Evolutionary conservation across 345 rosid species (phyloP), one percentile per base, ranked within the genome.

Genomic region (Corchorus olitorius): DNA sequence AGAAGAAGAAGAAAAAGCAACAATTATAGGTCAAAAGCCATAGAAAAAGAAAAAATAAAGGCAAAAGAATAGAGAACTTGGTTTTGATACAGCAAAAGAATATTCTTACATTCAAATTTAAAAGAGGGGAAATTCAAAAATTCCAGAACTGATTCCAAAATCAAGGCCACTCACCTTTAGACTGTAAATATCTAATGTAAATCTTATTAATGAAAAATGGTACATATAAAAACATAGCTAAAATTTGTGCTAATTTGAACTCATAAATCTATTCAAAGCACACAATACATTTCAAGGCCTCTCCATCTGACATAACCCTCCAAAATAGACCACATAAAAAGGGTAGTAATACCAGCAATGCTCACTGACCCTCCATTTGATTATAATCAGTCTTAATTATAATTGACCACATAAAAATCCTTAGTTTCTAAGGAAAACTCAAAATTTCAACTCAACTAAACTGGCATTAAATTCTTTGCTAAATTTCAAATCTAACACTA

Each of bases 31-130:
- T 70, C 52, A 58, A 77, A 76, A 77, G 80, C 73, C 76, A 70
- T 52, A 34, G 46, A 52, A 52, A 17, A 39, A 6, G 4, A 11
- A 59, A 59, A 11, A 11, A 3, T 9, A 0, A 27, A 10, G 34
- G 60, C 16, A 70, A 70, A 70, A 52, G 46, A 33, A 70, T 52
- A 52, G 10, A 14, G 46, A 70, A 70, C 27, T 15, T 17, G 45
- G 15, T 45, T 80, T 67, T 53, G 72, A 59, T 46, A 66, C 78
- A 73, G 56, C 60, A 61, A 79, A 79, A 37, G 58, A 58, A 70
- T 70, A 34, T 37, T 54, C 75, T 34, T 49, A 49, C 16, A 70
- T 50, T 53, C 35, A 55, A 53, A 53, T 53, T 70, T 16, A 70
- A 70, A 34, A 50, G 59, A 49, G 16, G 3, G 27, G 59, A 34